A percentile compares a stretch with the other conserved stretches of the same genome.
Evolutionary conservation across 495 filamentous ascomycete genomes (phyloP).

Genomic region (Astrothelium subdiscretum): DNA sequence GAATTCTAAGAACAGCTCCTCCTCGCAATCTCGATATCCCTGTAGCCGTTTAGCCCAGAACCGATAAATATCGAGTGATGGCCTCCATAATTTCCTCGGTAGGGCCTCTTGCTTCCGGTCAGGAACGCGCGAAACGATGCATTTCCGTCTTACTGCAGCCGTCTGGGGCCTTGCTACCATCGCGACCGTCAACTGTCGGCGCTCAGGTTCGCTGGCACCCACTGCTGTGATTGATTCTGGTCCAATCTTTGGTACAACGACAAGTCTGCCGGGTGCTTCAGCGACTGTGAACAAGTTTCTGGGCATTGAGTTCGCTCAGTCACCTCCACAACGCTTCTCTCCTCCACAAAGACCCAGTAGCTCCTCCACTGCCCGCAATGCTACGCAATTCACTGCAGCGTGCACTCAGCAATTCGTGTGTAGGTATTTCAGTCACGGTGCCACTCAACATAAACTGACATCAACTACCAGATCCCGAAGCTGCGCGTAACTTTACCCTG

Average conservation of each 20-base stretch:
- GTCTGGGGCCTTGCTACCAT: background rate
- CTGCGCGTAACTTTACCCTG: conserved; percentile 19
- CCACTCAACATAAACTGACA: background rate
- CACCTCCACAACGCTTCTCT: conserved; percentile 28
- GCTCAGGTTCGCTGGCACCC: conserved; percentile 3
- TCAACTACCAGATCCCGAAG: conserved; percentile 9
- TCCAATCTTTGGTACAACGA: conserved; percentile 17
- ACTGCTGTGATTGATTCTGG: conserved; percentile 20
- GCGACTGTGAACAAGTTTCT: conserved; percentile 24
- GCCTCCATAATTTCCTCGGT: background rate
- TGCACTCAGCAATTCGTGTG: conserved; percentile 34
- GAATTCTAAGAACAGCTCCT: background rate
- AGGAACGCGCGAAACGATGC: background rate
- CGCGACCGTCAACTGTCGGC: background rate
- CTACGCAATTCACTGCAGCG: conserved; percentile 22
- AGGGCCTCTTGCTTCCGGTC: background rate
- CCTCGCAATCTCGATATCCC: background rate
- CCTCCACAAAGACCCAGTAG: conserved; percentile 18
- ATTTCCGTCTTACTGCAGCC: background rate
- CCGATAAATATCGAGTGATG: background rate
- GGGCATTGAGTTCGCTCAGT: conserved; percentile 21
- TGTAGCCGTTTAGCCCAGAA: background rate
- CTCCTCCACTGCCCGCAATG: conserved; percentile 18
- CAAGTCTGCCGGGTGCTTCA: conserved; percentile 17
- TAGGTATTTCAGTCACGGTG: conserved; percentile 5